Base-by-base conservation (phyloP, 2,329 filamentous ascomycete species). In the Grosmannia penicillata region DNA sequence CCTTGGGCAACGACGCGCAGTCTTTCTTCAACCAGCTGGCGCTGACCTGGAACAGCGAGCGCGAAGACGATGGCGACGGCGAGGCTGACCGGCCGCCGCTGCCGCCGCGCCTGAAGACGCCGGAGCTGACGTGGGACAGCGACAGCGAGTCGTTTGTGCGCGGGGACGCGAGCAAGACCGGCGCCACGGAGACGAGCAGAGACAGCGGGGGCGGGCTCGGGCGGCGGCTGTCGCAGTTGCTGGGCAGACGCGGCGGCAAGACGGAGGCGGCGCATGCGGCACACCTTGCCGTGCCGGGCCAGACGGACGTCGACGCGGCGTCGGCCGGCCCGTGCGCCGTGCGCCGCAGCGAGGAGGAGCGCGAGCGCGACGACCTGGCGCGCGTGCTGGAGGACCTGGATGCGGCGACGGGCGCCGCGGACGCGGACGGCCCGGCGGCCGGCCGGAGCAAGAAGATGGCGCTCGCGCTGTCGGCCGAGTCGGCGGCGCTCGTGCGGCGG, bases 321-420 rank as follows among this genome's bases (percentile, higher is more conserved):
- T n/a, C n/a, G 29, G 49, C 52, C 13, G 39, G 17, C 4, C 30
- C 32, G 2, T 21, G 10, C 17, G 23, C 4, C 3, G 23, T 17
- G n/a, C 19, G 15, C 14, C 18, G 19, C 22, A 59, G 45, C 40
- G 65, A 57, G 54, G 70, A 53, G 22, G 60, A 63, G 40, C 55
- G 56, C 31, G 72, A 76, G 57, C 59, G 57, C 48, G 76, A 85
- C 51, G 91, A 95, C 49, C 73, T 96, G 43, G 74, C 73, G 28
- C 69, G 73, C 23, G 75, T 94, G 18, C 78, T 98, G 22, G 82
- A 93, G 52, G 73, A 82, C 32, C 70, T 98, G 44, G 87, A 93
- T 53, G 74, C 93, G 24, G 74, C 72, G 9, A 30, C 18, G n/a
- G 29, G 13, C 4, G 22, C n/a, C 10, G 39, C 17, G 15, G 8